Base-by-base conservation (phyloP, 768 basidiomycete genomes). In the Boletus rubropictus region DNA sequence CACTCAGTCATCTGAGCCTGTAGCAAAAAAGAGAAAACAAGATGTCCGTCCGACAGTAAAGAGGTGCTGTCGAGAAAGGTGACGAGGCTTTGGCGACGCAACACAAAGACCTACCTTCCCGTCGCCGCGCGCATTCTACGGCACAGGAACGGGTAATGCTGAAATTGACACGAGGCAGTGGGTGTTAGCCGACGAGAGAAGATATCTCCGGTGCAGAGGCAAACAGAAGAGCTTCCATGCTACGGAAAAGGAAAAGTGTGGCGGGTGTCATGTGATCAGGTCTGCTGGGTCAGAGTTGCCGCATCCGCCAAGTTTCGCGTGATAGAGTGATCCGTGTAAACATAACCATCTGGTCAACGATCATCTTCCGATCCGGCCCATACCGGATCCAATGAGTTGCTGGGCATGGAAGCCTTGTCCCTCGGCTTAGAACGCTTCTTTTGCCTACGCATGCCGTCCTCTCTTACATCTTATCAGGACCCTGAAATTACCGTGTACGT, bases 401-500 rank as follows among this genome's bases (percentile, higher is more conserved):
- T 58, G 42, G 28, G 54, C 51, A 52, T 64, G 57, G 59, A 64
- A 59, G 49, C 41, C 42, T 54, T 61, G 49, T 52, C 50, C 47
- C 58, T 51, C 45, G 52, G 39, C 2, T 39, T 51, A 51, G 52
- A 43, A 51, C 2, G 49, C 62, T 66, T 63, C 62, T 63, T 64
- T 64, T 55, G 62, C 56, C 42, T 61, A 51, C 62, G 46, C 51
- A 48, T 66, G 54, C 62, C 54, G 62, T 55, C 48, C 48, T 46
- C 59, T 57, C 53, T 59, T 59, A 60, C 54, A 57, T 51, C 54
- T 56, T 57, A 56, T 62, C 60, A 58, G 39, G 55, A 60, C 63
- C 60, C 63, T 65, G 46, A 60, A 60, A 66, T 60, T 62, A 55
- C 65, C 65, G 60, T 62, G 65, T 64, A 62, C 65, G 63, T 65